Base-by-base conservation (phyloP, 257 asterid species). In the Hygrophila difformis region DNA sequence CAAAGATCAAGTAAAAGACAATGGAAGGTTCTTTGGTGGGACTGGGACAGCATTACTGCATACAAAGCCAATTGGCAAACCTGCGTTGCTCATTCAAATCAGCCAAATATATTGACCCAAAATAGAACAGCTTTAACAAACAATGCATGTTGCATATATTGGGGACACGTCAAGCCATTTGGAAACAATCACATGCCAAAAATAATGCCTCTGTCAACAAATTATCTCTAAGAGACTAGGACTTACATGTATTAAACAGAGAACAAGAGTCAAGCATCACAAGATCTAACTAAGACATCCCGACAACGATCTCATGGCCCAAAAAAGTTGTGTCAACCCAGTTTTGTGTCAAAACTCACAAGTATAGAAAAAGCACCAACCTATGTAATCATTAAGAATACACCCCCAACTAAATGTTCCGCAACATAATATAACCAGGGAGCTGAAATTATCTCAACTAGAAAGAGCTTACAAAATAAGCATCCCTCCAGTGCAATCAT, bases 101-200 rank as follows among this genome's bases (percentile, higher is more conserved):
- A 0, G 10, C 37, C 6, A 33, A 33, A 4, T 33, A n/a, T 12
- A 33, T 33, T 5, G 12, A 6, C 12, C 12, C 37, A 9, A 33
- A 9, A 1, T 33, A 33, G 12, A 9, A 33, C 12, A 33, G 6
- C 37, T 10, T 10, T 5, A 33, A 33, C 37, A 33, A 33, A 33
- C 37, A 5, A 33, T n/a, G 12, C 37, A 33, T 10, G 2, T 4
- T 5, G 37, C 37, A 33, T 33, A 9, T 33, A 33, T 9, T 5
- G 37, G 37, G 37, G 37, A 2, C 12, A 26, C 37, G 10, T 10
- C 37, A 33, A 2, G 12, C 37, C 37, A 33, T 33, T 23, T 23
- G 56, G 41, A 6, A 15, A 46, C 33, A 24, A 44, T 9, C 13
- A 10, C n/a, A 24, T 10, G 37, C 59, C 51, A 39, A 44, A 28